Evolutionary conservation across 164 flowering plant genomes (phyloP).

Genomic region (Kingdonia uniflora): DNA sequence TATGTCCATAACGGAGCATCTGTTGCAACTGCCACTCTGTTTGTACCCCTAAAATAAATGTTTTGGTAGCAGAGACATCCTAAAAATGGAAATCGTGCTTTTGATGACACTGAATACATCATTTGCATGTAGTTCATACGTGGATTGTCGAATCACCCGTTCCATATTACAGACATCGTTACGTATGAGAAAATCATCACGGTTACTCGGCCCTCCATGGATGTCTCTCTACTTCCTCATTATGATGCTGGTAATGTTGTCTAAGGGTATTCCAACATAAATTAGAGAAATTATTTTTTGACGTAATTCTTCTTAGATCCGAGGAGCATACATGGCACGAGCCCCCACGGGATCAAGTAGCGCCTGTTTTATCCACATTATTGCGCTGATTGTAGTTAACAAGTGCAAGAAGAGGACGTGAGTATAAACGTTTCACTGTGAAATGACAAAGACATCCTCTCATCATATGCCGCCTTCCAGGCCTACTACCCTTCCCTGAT

Average conservation of each 20-base stretch:
- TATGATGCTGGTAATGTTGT: slow-evolving; percentile 36
- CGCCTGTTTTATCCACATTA: slow-evolving; percentile 43
- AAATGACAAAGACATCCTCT: slow-evolving; percentile 60
- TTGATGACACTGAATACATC: slow-evolving; percentile 29
- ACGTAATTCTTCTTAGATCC: slow-evolving; percentile 43
- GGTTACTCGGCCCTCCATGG: slow-evolving; percentile 37
- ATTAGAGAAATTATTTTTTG: slow-evolving; percentile 51
- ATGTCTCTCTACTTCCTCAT: slow-evolving; percentile 33
- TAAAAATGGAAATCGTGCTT: slow-evolving; percentile 34
- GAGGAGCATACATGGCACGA: slow-evolving; percentile 51
- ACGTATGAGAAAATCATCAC: slow-evolving; percentile 44
- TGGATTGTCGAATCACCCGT: slow-evolving; percentile 26
- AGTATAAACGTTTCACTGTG: slow-evolving; percentile 49
- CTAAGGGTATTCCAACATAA: slow-evolving; percentile 38
- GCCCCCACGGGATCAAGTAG: slow-evolving; percentile 64
- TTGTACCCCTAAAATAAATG: slow-evolving; percentile 41
- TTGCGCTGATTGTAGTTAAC: slow-evolving; percentile 42
- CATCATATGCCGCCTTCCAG: slow-evolving; percentile 59
- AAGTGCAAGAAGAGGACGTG: slow-evolving; percentile 49
- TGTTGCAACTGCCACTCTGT: slow-evolving; percentile 64
- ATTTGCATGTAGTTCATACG: slow-evolving; percentile 27
- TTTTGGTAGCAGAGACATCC: slow-evolving; percentile 23
- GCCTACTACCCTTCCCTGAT: slow-evolving; percentile 49
- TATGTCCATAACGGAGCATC: slow-evolving; percentile 42
- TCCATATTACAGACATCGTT: slow-evolving; percentile 50